Base-by-base conservation (phyloP, 768 basidiomycete species). In the Amanita thiersii region DNA sequence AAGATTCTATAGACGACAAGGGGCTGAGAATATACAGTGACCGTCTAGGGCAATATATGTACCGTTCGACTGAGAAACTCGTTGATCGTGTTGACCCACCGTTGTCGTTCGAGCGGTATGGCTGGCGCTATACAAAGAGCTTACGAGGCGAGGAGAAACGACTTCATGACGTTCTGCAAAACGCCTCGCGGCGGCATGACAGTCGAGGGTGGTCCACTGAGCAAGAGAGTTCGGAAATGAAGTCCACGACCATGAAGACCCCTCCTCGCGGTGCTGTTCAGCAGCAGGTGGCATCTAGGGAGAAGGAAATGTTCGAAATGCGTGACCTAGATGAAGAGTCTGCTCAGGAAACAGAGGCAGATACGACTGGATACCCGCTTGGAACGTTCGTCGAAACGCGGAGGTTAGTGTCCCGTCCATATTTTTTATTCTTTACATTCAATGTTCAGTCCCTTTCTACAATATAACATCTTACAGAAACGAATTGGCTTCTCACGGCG, bases 311-410 rank as follows among this genome's bases (percentile, higher is more conserved):
- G 8, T 58, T 47, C 26, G 45, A 49, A 35, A 36, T 40, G 6
- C 29, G 25, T 18, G 31, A 32, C n/a, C 50, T 48, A 8, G 32
- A 11, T 3, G 47, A 44, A 8, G 42, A 40, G 1, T 42, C n/a
- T 39, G 50, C 43, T 8, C 55, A 48, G 19, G 53, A 53, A n/a
- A 46, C 40, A 9, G 21, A 14, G 19, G 52, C 43, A 26, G n/a
- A n/a, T n/a, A n/a, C n/a, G n/a, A 48, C 64, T 20, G 31, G 26
- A 29, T 43, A 21, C 12, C 52, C 54, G n/a, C 64, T 62, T 5
- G 77, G 75, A 1, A 63, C 74, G 14, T 75, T 77, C 34, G 60
- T 78, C 8, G 77, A 79, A 49, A 50, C 70, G 25, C 61, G 75
- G 49, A 71, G 66, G 77, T 72, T 47, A 39, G 63, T 48, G n/a